These are phyloP conservation scores for Senna tora DNA, from an alignment of 306 rosid genomes.

Conservation along the genomic window DNA sequence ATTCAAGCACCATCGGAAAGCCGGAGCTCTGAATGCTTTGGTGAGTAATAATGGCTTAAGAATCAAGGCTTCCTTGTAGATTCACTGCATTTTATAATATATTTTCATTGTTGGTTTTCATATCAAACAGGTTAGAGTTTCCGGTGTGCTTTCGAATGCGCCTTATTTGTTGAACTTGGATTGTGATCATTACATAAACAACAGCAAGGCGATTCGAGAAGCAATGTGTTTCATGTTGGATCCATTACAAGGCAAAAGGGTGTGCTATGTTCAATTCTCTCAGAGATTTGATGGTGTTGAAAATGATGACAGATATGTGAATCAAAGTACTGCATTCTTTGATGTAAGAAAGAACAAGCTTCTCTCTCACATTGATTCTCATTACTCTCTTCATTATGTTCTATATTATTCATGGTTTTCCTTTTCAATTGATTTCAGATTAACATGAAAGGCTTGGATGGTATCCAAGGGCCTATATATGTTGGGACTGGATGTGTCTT, in stretches of 20 bases:
- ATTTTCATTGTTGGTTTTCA: conserved; percentile 11
- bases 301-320: conserved; percentile 43
- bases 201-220: conserved; percentile 68
- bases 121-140: conserved; percentile 64
- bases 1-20: conserved; percentile 66
- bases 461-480: conserved; percentile 79
- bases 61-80: not conserved
- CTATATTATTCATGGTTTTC: not conserved
- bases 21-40: conserved; percentile 76
- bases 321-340: conserved; percentile 51
- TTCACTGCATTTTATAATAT: not conserved
- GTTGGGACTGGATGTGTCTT: conserved; percentile 76
- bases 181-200: conserved; percentile 64
- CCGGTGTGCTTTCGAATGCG: conserved; percentile 70
- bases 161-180: conserved; percentile 74
- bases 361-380: not conserved
- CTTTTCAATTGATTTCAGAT: conserved; percentile 47
- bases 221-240: conserved; percentile 93
- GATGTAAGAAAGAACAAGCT: conserved; percentile 55
- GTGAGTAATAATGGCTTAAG: conserved; percentile 42
- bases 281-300: conserved; percentile 55
- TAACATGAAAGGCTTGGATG: conserved; percentile 84
- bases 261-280: conserved; percentile 70
- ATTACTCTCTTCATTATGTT: conserved; percentile 10
- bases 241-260: conserved; percentile 56